Percentiles rank a stretch among this genome's conserved stretches.
These are phyloP conservation scores for Nakaseomyces glabratus DNA, from an alignment of 1,139 yeast species.

Conservation along the genomic window DNA sequence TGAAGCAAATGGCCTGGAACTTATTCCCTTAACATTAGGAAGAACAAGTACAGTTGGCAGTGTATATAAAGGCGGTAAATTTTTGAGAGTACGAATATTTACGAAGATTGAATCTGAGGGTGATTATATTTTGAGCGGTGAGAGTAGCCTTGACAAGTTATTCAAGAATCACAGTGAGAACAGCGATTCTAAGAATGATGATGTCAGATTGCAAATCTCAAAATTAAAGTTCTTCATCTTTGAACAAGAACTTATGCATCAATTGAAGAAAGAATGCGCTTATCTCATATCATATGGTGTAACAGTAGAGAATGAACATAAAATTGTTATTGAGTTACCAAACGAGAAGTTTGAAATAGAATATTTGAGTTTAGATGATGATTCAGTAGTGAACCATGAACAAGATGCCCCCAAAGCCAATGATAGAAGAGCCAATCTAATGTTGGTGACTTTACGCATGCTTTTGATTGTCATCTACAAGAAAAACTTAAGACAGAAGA, in stretches of 20 bases:
- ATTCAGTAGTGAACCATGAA: slow-evolving; percentile 30
- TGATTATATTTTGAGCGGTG: slow-evolving; percentile 36
- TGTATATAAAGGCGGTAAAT: slow-evolving; percentile 23
- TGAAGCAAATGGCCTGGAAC: slow-evolving; percentile 33
- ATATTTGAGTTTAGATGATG: slow-evolving; percentile 44
- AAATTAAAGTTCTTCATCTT: slow-evolving; percentile 63
- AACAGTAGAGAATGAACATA: slow-evolving; percentile 54
- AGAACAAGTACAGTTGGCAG: slow-evolving; percentile 8
- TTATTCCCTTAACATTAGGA: slow-evolving; percentile 30
- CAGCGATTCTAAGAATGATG: slow-evolving; percentile 19
- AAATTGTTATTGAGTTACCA: slow-evolving; percentile 52
- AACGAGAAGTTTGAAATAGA: slow-evolving; percentile 68
- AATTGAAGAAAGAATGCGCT: slow-evolving; percentile 68
- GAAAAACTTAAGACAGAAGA: slow-evolving; percentile 33
- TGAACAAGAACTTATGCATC: slow-evolving; percentile 67
- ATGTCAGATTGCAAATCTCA: slow-evolving; percentile 45
- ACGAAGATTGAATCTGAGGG: slow-evolving; percentile 49
- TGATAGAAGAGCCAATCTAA: slow-evolving; percentile 31
- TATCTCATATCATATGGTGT: slow-evolving; percentile 65
- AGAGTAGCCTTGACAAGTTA: slow-evolving; percentile 22
- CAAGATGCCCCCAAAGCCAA: slow-evolving; percentile 33
- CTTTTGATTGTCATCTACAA: slow-evolving; percentile 36
- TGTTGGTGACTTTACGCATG: slow-evolving; percentile 42
- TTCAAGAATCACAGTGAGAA: slow-evolving; percentile 11
- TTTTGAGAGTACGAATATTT: slow-evolving; percentile 46